Percentiles rank a stretch among this genome's conserved stretches.
Conservation (phyloP, 495 filamentous ascomycete genomes). For the Neurospora sp. region DNA sequence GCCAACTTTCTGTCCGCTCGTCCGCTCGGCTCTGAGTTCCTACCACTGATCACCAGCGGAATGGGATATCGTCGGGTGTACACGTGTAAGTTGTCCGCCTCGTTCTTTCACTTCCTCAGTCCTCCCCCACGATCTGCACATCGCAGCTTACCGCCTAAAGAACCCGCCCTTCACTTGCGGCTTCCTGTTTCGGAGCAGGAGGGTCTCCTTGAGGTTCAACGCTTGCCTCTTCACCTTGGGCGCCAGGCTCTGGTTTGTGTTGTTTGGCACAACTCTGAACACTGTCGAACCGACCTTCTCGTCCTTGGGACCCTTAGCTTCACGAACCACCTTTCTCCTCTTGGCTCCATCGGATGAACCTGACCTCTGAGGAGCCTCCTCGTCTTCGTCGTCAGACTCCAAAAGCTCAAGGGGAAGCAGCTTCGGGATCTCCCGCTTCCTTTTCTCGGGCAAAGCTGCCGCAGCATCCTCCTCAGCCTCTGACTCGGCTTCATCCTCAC, state of each 20-base stretch:
- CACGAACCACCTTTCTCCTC: slow-evolving; percentile 25
- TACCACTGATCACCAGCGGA: background rate
- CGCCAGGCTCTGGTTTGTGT: slow-evolving; percentile 24
- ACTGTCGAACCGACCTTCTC: slow-evolving; percentile 29
- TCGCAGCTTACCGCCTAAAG: slow-evolving; percentile 21
- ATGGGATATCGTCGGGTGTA: background rate
- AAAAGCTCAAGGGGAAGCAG: slow-evolving; percentile 36
- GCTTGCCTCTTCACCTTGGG: slow-evolving; percentile 28
- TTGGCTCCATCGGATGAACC: slow-evolving; percentile 16
- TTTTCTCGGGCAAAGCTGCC: slow-evolving; percentile 10
- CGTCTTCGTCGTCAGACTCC: slow-evolving; percentile 33
- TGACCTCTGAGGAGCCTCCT: slow-evolving; percentile 10
- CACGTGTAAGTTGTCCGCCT: background rate
- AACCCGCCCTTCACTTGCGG: slow-evolving; percentile 24
- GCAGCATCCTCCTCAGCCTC: slow-evolving; percentile 11
- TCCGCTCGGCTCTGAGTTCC: background rate
- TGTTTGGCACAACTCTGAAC: slow-evolving; percentile 28
- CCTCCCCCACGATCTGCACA: slow-evolving; percentile 5
- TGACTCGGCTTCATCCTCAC: slow-evolving; percentile 6
- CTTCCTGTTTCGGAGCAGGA: slow-evolving; percentile 26
- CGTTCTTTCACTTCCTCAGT: background rate
- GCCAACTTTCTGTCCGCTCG: background rate
- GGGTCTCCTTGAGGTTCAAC: slow-evolving; percentile 19
- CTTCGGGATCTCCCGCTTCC: slow-evolving; percentile 25
- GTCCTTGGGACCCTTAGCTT: slow-evolving; percentile 25